A percentile compares a stretch with the other conserved stretches of the same genome.
These are phyloP conservation scores for Purshia tridentata DNA, from an alignment of 306 rosid species.

Conservation along the genomic window DNA sequence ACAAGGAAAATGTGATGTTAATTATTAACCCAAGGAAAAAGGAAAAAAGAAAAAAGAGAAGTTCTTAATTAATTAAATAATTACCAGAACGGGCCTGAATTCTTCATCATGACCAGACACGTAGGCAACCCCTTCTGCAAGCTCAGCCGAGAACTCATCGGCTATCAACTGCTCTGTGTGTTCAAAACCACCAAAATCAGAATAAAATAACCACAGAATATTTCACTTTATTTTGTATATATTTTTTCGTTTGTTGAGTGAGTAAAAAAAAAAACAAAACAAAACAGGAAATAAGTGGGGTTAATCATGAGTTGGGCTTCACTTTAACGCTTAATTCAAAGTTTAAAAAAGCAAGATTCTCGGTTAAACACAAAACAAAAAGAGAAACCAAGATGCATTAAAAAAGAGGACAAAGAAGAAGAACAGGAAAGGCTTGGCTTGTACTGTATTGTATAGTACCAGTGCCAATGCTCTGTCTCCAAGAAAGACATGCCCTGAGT, in stretches of 20 bases:
- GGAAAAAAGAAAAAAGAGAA: background rate
- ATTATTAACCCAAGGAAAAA: background rate
- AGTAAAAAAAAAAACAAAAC: background rate
- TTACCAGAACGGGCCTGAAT: slow-evolving; percentile 86
- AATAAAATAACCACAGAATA: background rate
- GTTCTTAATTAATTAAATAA: background rate
- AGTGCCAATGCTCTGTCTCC: slow-evolving; percentile 82
- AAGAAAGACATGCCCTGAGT: slow-evolving; percentile 86
- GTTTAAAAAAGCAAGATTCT: slow-evolving; percentile 70
- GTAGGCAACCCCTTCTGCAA: slow-evolving; percentile 89
- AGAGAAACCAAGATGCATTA: slow-evolving; percentile 12
- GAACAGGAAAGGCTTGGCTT: slow-evolving; percentile 15
- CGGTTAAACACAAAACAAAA: slow-evolving; percentile 22
- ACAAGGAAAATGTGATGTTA: background rate
- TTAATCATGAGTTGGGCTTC: slow-evolving; percentile 47
- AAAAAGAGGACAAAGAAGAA: slow-evolving; percentile 20
- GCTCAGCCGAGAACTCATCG: slow-evolving; percentile 95
- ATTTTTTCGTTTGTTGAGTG: slow-evolving; percentile 2
- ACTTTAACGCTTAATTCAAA: slow-evolving; percentile 52
- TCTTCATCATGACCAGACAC: slow-evolving; percentile 92
- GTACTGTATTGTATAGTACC: slow-evolving; percentile 38
- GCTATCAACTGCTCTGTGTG: slow-evolving; percentile 76
- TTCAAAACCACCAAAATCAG: background rate
- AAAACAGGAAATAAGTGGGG: slow-evolving; percentile 19
- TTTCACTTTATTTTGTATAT: background rate